Percentiles rank a stretch among this genome's conserved stretches.
These are phyloP conservation scores for Trametes sanguinea DNA, from an alignment of 768 basidiomycete species.

Conservation along the genomic window DNA sequence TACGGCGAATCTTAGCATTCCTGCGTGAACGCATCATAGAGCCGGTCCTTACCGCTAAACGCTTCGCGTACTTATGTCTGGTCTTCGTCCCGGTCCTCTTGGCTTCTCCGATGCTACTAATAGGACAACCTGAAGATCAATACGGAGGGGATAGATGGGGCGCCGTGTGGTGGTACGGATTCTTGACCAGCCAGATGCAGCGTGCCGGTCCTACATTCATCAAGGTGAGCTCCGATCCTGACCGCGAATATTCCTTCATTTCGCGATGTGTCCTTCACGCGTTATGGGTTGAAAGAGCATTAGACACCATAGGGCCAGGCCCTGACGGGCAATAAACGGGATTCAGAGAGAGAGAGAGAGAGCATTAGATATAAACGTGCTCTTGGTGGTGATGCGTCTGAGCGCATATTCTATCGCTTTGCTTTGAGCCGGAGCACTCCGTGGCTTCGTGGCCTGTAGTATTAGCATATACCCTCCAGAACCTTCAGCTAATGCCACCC, in stretches of 20 bases:
- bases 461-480: not conserved
- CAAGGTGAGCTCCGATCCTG: conserved; percentile 57
- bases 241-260: not conserved
- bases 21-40: conserved; percentile 72
- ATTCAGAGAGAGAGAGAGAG: too few relatives aligned
- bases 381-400: too few relatives aligned
- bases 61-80: conserved; percentile 81
- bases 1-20: conserved; percentile 45
- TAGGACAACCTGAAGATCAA: conserved; percentile 55
- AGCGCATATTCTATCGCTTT: too few relatives aligned
- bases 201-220: conserved; percentile 95
- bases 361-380: too few relatives aligned
- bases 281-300: too few relatives aligned
- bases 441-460: too few relatives aligned
- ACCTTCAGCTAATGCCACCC: too few relatives aligned
- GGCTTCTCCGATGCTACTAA: conserved; percentile 79
- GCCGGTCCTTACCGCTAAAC: conserved; percentile 76
- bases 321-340: too few relatives aligned
- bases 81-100: conserved; percentile 90
- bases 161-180: conserved; percentile 96
- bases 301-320: too few relatives aligned
- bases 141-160: conserved; percentile 84
- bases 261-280: not conserved
- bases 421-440: too few relatives aligned
- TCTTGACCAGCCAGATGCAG: conserved; percentile 88